Evolutionary conservation across 2,329 filamentous ascomycete genomes (phyloP), one percentile per base, ranked within the genome.

Genomic region (Penicillium hordei): DNA sequence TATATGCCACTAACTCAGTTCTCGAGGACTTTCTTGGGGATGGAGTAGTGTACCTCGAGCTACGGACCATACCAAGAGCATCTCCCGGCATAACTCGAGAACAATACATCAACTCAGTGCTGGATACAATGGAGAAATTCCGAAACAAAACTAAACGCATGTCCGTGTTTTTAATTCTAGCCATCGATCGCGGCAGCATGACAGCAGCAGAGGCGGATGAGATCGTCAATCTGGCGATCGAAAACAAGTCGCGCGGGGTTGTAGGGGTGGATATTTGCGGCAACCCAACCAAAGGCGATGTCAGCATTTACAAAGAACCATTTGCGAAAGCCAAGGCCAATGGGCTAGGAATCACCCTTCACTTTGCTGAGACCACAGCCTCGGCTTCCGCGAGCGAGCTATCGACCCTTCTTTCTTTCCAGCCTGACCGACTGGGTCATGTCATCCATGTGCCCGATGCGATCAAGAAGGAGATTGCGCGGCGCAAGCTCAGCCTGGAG

Each of bases 191-290:
- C 19, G 82, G 87, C 21, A 85, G 84, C 63, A 79, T 82, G 17
- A 79, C 82, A 9, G 65, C 78, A 9, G 69, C 75, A 1, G 83
- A 89, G 61, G 90, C 90, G 0, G 67, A 78, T n/a, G 79, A 86
- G 59, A 83, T 87, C 4, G 81, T 93, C 25, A 75, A 82, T 19
- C 80, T 94, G 1, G 89, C 89, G 1, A 71, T 82, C 46, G 76
- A 77, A 57, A 83, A 86, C 69, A 75, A 74, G 15, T 62, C 66
- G 38, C 69, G 74, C 5, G 84, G 85, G 19, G 83, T 93, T 5
- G 87, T 93, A 1, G 90, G 86, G 15, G 73, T 94, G 23, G 91
- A 94, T 68, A 82, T 94, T 21, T 93, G 90, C 72, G 91, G 91
- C 19, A 86, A 95, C 68, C 90, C 90, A 1, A 77, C 81, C 0